These are phyloP conservation scores for Physaria fendleri DNA, from an alignment of 345 rosid species.

Conservation along the genomic window DNA sequence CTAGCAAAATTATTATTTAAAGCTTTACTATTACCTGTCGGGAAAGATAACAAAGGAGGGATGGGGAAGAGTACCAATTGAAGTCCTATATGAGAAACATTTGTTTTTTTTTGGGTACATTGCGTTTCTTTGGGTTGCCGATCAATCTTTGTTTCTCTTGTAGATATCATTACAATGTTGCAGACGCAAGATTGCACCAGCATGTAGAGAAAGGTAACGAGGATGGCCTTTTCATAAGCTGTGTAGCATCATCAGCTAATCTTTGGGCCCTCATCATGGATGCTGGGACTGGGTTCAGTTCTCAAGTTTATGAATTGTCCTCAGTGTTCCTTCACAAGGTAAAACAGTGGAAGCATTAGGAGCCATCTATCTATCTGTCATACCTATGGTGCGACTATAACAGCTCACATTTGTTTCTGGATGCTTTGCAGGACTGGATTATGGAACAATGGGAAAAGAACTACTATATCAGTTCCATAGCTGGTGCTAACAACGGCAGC, in stretches of 20 bases:
- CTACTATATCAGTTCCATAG: constrained; percentile 85
- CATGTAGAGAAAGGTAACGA: constrained; percentile 92
- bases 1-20: background rate
- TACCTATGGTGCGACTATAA: background rate
- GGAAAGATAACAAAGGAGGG: background rate
- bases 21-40: background rate
- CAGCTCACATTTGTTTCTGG: constrained; percentile 9
- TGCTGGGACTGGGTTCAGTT: constrained; percentile 89
- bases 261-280: constrained; percentile 98
- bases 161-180: constrained; percentile 95
- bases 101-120: background rate
- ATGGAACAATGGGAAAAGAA: constrained; percentile 99
- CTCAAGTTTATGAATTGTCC: constrained; percentile 87
- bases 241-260: constrained; percentile 82
- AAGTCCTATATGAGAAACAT: background rate
- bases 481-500: constrained; percentile 87
- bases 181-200: constrained; percentile 66
- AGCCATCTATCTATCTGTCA: background rate
- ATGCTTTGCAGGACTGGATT: constrained; percentile 76
- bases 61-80: background rate
- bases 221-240: constrained; percentile 82
- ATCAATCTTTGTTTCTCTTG: constrained; percentile 20
- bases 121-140: background rate
- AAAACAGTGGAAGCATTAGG: constrained; percentile 6
- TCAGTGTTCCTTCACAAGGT: constrained; percentile 87